Base-by-base conservation (phyloP, 1,139 yeast genomes). In the Diutina ranongensis region DNA sequence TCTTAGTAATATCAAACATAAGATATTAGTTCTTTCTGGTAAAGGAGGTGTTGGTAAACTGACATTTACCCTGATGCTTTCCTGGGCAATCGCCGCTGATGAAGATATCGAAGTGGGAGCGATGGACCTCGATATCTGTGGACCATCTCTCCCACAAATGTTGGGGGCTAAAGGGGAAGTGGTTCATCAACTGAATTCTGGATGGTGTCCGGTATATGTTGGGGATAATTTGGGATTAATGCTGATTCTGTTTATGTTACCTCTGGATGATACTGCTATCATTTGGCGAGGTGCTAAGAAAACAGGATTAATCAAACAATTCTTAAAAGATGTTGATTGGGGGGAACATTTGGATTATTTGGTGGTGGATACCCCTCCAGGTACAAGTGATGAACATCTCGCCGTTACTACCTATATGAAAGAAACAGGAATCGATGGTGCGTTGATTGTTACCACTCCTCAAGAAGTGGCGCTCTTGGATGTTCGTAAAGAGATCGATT, bases 11-110 rank as follows among this genome's bases (percentile, higher is more conserved):
- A 83, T 94, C 27, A 73, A 80, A 52, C 97, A 92, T 51, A 92
- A 92, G 62, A 67, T 92, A 1, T 67, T 92, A 36, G 95, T 94
- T 0, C 68, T 92, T 3, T 85, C 95, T 1, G 98, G 98, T 12
- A 92, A 92, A 64, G 99, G 99, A 16, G 99, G 99, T 15, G 99
- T 92, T 1, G 99, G 99, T 0, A 92, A 92, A 61, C 86, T 96
- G 1, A 94, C 98, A 0, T 89, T 92, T 60, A 85, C 97, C 0
- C 78, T 95, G 10, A 85, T 92, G 94, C 71, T 92, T 20, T 79
- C 95, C 15, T 92, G 97, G 96, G 97, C 97, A 0, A 65, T 92
- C 40, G 94, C 97, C 1, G 83, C 94, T 1, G 96, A 89, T 59
- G 86, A 82, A 50, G 84, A 80, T 45, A 54, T 83, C 25, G 97